A percentile compares a stretch with the other conserved stretches of the same genome.
Evolutionary conservation across 768 basidiomycete genomes (phyloP).

Genomic region (Hygrocybe coccinea): DNA sequence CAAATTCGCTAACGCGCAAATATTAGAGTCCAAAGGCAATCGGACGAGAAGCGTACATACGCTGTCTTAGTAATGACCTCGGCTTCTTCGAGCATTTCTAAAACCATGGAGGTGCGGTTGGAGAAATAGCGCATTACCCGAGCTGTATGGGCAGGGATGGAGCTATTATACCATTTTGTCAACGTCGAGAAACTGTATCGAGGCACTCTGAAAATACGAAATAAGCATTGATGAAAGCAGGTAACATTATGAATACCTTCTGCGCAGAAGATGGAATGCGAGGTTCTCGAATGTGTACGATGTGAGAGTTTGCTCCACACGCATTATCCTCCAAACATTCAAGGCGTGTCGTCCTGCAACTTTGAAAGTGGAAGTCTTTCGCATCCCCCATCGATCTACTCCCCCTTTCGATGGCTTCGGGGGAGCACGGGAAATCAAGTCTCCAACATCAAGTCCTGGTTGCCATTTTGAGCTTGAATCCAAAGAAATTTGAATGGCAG

Average conservation of each 20-base stretch:
- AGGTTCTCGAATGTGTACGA: slow-evolving; percentile 90
- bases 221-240: not conserved
- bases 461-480: slow-evolving; percentile 35
- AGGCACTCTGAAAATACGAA: slow-evolving; percentile 54
- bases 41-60: slow-evolving; percentile 40
- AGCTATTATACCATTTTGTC: slow-evolving; percentile 63
- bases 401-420: slow-evolving; percentile 31
- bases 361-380: slow-evolving; percentile 76
- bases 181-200: slow-evolving; percentile 60
- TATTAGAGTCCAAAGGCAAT: not conserved
- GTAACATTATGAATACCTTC: slow-evolving; percentile 49
- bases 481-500: slow-evolving; percentile 25
- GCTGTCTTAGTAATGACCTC: slow-evolving; percentile 88
- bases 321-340: slow-evolving; percentile 90
- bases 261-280: slow-evolving; percentile 71
- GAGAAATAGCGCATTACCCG: slow-evolving; percentile 59
- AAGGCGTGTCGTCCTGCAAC: slow-evolving; percentile 86
- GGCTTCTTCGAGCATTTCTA: slow-evolving; percentile 76
- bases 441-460: slow-evolving; percentile 68
- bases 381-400: slow-evolving; percentile 65
- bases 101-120: slow-evolving; percentile 58
- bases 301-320: slow-evolving; percentile 70
- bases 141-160: slow-evolving; percentile 49
- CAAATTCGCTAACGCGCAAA: slow-evolving; percentile 72
- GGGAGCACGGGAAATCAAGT: slow-evolving; percentile 74